Evolutionary conservation across 2,329 filamentous ascomycete species (phyloP).

Genomic region (Verticillium dahliae): DNA sequence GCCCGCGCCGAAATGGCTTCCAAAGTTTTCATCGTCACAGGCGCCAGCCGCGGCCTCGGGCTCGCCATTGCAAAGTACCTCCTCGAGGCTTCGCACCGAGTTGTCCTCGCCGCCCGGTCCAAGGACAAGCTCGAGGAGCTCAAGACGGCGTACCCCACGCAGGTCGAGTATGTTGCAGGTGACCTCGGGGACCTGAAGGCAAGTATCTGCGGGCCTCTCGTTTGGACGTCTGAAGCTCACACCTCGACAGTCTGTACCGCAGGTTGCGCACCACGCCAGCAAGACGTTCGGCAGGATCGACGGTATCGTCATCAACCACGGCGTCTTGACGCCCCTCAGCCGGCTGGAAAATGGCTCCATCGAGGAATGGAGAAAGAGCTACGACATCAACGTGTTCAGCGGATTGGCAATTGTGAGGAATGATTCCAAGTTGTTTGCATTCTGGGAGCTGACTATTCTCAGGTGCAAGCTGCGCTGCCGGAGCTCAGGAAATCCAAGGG

Average conservation of each 20-base stretch:
- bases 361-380: constrained; percentile 68
- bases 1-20: constrained; percentile 29
- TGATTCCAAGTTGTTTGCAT: background rate
- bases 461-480: constrained; percentile 67
- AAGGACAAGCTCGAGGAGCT: constrained; percentile 40
- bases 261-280: constrained; percentile 59
- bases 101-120: constrained; percentile 53
- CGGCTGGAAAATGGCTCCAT: constrained; percentile 60
- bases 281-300: constrained; percentile 68
- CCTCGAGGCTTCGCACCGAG: constrained; percentile 46
- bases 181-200: constrained; percentile 50
- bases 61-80: constrained; percentile 47
- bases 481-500: constrained; percentile 63
- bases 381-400: constrained; percentile 85
- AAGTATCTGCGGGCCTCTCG: constrained; percentile 7
- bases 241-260: constrained; percentile 42
- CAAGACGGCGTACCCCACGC: constrained; percentile 41
- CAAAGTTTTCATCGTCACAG: constrained; percentile 65
- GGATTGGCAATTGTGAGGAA: constrained; percentile 64
- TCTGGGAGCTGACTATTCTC: background rate
- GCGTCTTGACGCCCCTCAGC: constrained; percentile 68
- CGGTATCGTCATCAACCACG: constrained; percentile 83
- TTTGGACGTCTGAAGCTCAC: background rate
- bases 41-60: constrained; percentile 58
- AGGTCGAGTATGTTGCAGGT: constrained; percentile 49